Conservation (phyloP, 2,329 filamentous ascomycete genomes). For the Apiospora koreana region DNA sequence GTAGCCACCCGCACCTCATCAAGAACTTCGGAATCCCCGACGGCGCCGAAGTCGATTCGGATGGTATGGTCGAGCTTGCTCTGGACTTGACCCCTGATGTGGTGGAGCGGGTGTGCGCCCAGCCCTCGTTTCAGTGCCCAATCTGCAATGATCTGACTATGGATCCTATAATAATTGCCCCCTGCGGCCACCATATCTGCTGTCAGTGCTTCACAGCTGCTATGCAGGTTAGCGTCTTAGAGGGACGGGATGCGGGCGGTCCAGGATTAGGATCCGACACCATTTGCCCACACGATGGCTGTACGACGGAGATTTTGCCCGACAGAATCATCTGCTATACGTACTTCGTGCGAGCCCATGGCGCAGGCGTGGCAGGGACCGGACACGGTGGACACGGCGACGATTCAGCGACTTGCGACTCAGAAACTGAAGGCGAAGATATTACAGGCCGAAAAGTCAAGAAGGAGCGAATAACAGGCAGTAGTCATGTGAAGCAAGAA, state of each 20-base stretch:
- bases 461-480: not conserved
- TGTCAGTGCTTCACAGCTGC: conserved; percentile 27
- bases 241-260: conserved; percentile 9
- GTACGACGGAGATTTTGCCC: conserved; percentile 19
- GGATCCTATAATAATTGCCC: conserved; percentile 28
- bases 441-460: not conserved
- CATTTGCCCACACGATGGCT: conserved; percentile 12
- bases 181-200: conserved; percentile 34
- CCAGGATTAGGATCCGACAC: not conserved
- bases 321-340: conserved; percentile 26
- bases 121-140: conserved; percentile 25
- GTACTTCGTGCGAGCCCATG: conserved; percentile 25
- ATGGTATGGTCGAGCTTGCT: conserved; percentile 30
- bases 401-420: not conserved
- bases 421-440: not conserved
- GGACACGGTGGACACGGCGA: not conserved
- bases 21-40: conserved; percentile 39
- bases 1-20: conserved; percentile 76
- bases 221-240: conserved; percentile 18
- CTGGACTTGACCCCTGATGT: conserved; percentile 18
- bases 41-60: conserved; percentile 23
- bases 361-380: not conserved
- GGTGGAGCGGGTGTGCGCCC: conserved; percentile 22
- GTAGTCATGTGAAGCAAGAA: not conserved
- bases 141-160: conserved; percentile 23